Evolutionary conservation across 306 rosid genomes (phyloP), one percentile per base, ranked within the genome.

Genomic region (Crataegus laevigata): DNA sequence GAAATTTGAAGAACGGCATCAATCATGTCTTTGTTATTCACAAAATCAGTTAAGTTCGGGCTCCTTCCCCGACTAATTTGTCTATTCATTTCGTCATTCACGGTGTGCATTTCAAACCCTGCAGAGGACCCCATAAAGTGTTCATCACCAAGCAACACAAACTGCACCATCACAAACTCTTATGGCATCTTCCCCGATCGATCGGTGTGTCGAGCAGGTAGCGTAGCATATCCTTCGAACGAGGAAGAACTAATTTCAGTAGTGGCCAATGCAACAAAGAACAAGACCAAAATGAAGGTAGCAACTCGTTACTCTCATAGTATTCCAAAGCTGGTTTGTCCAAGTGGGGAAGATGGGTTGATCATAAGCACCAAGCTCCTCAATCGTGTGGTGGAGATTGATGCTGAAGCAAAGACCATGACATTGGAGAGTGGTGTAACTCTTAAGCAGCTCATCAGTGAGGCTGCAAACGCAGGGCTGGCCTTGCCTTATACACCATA

Each of bases 121-220:
- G 96, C 93, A 13, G 90, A 78, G 67, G 88, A 90, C 64, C 93
- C 89, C 59, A 77, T 93, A 60, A 84, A 82, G 67, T 90, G 98
- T 52, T 72, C 70, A 13, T 68, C 84, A 5, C 3, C 82, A 36
- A 83, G 82, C 60, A 86, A 86, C 82, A 76, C 81, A 71, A 79
- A 55, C n/a, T 92, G 98, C 85, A 89, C 90, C 52, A 67, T 93
- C 79, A 87, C 96, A 73, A 93, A 93, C 81, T 79, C 91, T 77
- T 88, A 86, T 12, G 96, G 93, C 17, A 30, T 58, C 30, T 93
- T 93, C 82, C 93, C 98, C 0, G 96, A 91, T 52, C 84, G 96
- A 71, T 78, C 38, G 60, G 21, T n/a, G 4, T 93, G 98, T 22
- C 58, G 43, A 3, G 91, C 77, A 0, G 34, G 82, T 9, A 28